phyloP scores from a whole-genome alignment of 768 basidiomycete species.

The Amanita jacksonii region DNA sequence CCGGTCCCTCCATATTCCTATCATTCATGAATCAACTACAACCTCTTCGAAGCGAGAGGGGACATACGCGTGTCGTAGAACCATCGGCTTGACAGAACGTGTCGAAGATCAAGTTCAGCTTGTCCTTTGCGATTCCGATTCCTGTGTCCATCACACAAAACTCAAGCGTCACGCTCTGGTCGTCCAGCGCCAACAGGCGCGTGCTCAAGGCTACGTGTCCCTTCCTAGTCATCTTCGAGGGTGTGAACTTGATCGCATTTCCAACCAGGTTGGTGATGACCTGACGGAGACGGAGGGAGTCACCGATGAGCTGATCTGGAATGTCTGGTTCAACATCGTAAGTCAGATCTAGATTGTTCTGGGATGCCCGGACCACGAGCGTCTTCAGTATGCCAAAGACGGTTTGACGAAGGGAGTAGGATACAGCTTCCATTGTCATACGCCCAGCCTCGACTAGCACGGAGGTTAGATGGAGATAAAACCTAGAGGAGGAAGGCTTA shows the following conservation, averaged over 20 bases:
- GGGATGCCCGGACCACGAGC: constrained; percentile 92
- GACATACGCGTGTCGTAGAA: constrained; percentile 81
- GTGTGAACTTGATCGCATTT: constrained; percentile 97
- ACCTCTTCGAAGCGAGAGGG: constrained; percentile 7
- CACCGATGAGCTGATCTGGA: constrained; percentile 94
- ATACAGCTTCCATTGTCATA: constrained; percentile 99
- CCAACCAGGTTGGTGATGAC: constrained; percentile 94
- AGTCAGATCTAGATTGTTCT: constrained; percentile 92
- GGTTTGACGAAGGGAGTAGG: constrained; percentile 93
- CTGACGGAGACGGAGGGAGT: constrained; percentile 88
- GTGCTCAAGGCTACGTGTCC: constrained; percentile 90
- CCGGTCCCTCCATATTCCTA: constrained; percentile 98
- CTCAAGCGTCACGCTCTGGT: constrained; percentile 81
- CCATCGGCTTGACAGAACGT: constrained; percentile 99
- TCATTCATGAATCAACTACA: neutral
- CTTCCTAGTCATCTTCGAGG: constrained; percentile 63
- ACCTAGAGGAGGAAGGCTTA: constrained; percentile 31
- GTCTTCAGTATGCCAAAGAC: constrained; percentile 98
- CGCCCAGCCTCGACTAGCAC: constrained; percentile 89
- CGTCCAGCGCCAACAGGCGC: constrained; percentile 67
- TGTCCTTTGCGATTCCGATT: constrained; percentile 98
- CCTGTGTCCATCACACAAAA: constrained; percentile 98
- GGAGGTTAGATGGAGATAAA: constrained; percentile 8
- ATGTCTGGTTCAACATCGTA: constrained; percentile 95
- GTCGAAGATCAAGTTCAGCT: constrained; percentile 96